These are phyloP conservation scores for Puccinia coronata DNA, from an alignment of 1,284 basidiomycete species.

Conservation along the genomic window DNA sequence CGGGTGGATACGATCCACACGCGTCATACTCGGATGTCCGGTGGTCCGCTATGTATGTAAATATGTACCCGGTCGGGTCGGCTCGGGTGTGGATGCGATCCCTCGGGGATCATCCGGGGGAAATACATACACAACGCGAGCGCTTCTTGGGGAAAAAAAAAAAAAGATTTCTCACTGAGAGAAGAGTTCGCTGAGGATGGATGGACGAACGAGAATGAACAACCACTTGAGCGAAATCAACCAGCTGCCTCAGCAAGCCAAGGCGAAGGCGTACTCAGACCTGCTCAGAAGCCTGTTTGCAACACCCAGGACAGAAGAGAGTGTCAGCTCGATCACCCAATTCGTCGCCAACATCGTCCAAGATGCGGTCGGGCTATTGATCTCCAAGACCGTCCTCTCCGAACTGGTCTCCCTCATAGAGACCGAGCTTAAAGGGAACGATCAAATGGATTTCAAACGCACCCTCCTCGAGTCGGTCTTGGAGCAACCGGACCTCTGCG, in stretches of 20 bases:
- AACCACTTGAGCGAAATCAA: constrained; percentile 40
- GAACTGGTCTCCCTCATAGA: constrained; percentile 73
- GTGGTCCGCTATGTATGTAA: too few species aligned
- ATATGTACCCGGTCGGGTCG: too few species aligned
- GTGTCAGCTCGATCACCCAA: constrained; percentile 68
- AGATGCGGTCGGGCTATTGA: constrained; percentile 75
- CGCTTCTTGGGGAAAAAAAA: too few species aligned
- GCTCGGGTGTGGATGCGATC: too few species aligned
- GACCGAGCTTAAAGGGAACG: constrained; percentile 60
- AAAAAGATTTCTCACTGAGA: too few species aligned
- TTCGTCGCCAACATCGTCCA: constrained; percentile 75
- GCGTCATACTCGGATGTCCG: too few species aligned
- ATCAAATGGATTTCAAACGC: constrained; percentile 68
- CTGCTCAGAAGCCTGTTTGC: constrained; percentile 18
- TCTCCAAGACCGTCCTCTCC: constrained; percentile 77
- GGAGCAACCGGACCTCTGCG: constrained; percentile 66
- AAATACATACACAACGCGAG: too few species aligned
- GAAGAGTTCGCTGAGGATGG: too few species aligned
- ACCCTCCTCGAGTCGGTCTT: constrained; percentile 73
- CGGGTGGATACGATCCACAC: too few species aligned
- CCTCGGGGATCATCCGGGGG: too few species aligned
- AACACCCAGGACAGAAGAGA: constrained; percentile 53
- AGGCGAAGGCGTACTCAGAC: constrained; percentile 25
- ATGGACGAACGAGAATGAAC: too few species aligned
- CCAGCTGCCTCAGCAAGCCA: constrained; percentile 14